Base-by-base conservation (phyloP, 371 early-diverging fungal genomes). In the Circinella umbellata region DNA sequence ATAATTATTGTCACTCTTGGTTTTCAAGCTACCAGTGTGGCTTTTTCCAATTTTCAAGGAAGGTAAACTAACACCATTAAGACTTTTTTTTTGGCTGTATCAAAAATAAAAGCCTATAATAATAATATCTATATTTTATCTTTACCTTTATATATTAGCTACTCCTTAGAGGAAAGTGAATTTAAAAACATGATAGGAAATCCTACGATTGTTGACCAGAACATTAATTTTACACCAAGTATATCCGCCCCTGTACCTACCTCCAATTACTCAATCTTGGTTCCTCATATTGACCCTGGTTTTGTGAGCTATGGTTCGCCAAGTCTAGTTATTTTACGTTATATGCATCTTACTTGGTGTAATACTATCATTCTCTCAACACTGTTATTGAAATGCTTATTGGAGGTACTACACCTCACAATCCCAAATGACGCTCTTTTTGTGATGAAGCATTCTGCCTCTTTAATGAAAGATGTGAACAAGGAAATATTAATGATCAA, bases 261-360 rank as follows among this genome's bases (percentile, higher is more conserved):
- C 5, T 6, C 53, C 6, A 64, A 37, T 11, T 42, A 9, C 11
- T 49, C 13, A 15, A 15, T 64, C 2, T 34, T 53, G 14, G 17
- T 64, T 6, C 51, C 49, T 1, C 64, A 64, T 4, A 53, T 64
- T 11, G 3, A 64, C 46, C 64, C 64, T 1, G 53, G 64, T 8
- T 64, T 64, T 17, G 64, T 64, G 27, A 49, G 49, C 53, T 64
- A 64, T 64, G 64, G 64, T 37, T 17, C 51, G 4, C 4, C 64
- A 1, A 51, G 36, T 13, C 53, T 37, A 6, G 14, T 27, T 7
- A 64, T 64, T 14, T 17, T 64, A 15, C 47, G 53, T 36, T 51
- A 34, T 17, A 64, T 64, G 53, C 64, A 35, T 15, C 35, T 53
- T 3, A 36, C 53, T 0, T 64, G 64, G 64, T 49, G 20, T 20